These are phyloP conservation scores for Silene latifolia DNA, from an alignment of 148 eudicot genomes.

Conservation along the genomic window DNA sequence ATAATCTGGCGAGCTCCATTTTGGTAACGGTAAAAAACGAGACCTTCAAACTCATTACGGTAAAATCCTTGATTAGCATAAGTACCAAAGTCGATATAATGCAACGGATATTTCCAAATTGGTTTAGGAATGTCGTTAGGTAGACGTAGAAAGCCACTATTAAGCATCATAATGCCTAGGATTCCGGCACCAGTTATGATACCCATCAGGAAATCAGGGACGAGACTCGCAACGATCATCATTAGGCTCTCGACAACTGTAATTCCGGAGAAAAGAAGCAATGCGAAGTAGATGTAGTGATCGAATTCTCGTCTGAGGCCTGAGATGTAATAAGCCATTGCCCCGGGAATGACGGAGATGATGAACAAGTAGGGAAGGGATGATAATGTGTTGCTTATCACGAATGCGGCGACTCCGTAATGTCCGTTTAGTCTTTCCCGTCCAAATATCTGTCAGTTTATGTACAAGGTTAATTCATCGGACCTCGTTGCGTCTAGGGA, in stretches of 20 bases:
- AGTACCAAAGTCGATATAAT: slow-evolving; percentile 18
- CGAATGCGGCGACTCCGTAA: slow-evolving; percentile 37
- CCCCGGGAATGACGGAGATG: slow-evolving; percentile 36
- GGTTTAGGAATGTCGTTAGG: slow-evolving; percentile 32
- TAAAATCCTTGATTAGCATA: too few relatives aligned
- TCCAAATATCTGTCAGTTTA: slow-evolving; percentile 28
- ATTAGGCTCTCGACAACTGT: slow-evolving; percentile 52
- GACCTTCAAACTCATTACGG: too few relatives aligned
- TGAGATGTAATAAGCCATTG: slow-evolving; percentile 35
- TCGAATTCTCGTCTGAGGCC: slow-evolving; percentile 36
- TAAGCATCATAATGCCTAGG: slow-evolving; percentile 35
- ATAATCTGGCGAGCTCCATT: neutral
- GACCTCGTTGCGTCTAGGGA: too few relatives aligned
- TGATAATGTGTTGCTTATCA: slow-evolving; percentile 44
- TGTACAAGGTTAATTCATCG: too few relatives aligned
- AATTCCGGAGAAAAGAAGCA: slow-evolving; percentile 33
- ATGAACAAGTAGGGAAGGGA: slow-evolving; percentile 40
- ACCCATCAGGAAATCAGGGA: slow-evolving; percentile 51
- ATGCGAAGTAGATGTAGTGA: slow-evolving; percentile 32
- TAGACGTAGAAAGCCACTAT: slow-evolving; percentile 39
- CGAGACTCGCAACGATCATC: slow-evolving; percentile 54
- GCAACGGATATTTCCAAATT: slow-evolving; percentile 43
- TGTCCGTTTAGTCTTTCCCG: slow-evolving; percentile 58
- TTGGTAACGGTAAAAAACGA: too few relatives aligned
- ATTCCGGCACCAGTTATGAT: slow-evolving; percentile 52